Evolutionary conservation across 768 basidiomycete species (phyloP), one percentile per base, ranked within the genome.

Genomic region (Boletus bicolor): DNA sequence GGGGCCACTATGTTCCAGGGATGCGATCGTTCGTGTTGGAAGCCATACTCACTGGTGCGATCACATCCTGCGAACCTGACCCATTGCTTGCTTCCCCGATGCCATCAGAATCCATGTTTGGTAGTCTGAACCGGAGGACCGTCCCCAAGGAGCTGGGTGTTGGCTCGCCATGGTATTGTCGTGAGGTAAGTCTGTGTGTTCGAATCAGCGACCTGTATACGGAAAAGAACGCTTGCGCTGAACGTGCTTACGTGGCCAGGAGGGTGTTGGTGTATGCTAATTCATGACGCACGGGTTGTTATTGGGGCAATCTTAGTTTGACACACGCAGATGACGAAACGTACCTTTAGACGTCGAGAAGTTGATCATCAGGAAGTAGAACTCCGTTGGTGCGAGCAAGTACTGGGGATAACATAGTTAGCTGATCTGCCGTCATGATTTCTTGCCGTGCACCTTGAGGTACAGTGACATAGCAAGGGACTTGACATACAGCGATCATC

Each of bases 211-310:
- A 19, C 10, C 34, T 2, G 26, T 39, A 38, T 5, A 12, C 12
- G 2, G 15, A 24, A 10, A 17, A 26, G 21, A 48, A 15, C 17
- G n/a, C 6, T 8, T 35, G 10, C 26, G 5, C 12, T 34, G 45
- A 12, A 47, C 5, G n/a, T 30, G 17, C 49, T 38, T 19, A 49
- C 49, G 49, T 19, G 17, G 49, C 49, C 7, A 49, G n/a, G 36
- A 49, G 24, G 10, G 49, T 49, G 49, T 49, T 49, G 37, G 49
- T 49, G 11, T 49, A 49, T 28, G 49, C 49, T 49, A 35, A 7
- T 26, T 36, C 21, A 15, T 28, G 37, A n/a, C 19, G 28, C 2
- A 32, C 11, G 7, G 17, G n/a, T 45, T n/a, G 7, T 24, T 42
- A 24, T 7, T 42, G 12, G 7, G 41, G 30, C 28, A n/a, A n/a